Evolutionary conservation across 805 yeast genomes (phyloP), one percentile per base, ranked within the genome.

Genomic region (Blastobotrys mokoenaii): DNA sequence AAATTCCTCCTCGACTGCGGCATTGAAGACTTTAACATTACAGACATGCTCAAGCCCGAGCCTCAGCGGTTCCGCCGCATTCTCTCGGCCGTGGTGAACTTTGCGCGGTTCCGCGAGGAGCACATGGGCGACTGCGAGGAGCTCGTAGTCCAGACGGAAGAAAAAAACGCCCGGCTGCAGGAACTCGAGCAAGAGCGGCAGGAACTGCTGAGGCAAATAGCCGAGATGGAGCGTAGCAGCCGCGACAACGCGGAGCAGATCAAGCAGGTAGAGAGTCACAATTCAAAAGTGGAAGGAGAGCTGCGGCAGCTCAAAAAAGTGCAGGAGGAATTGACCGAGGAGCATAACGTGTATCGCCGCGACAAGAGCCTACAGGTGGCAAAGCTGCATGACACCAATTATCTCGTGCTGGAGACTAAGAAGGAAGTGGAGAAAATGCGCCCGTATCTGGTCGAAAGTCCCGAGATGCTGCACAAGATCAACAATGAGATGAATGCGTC

Each of bases 41-140:
- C 76, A 65, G 96, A 88, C 64, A 67, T 88, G 27, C 69, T 76
- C 47, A 79, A 78, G 52, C 96, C 96, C 0, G 95, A 87, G n/a
- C 68, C 84, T 0, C 63, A 61, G 33, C 68, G 95, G 47, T 70
- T 77, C 1, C 67, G 79, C 50, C 67, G 90, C 40, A 70, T 86
- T 16, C 62, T 87, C 22, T 85, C 95, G 59, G 93, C 93, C 0
- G 79, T 87, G 41, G 83, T 87, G 17, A 88, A 88, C 60, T 88
- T 77, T 69, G 94, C 94, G 1, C 67, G 90, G 46, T 87, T 84
- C 57, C 72, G 95, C 52, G 94, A 85, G 54, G 86, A 80, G 51
- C 79, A 84, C 48, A 74, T 80, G 60, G 72, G 69, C 18, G 88
- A 82, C 52, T 80, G 84, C 56, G 86, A 80, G 49, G 75, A 74